Evolutionary conservation across 129 eudicot species (phyloP).

Genomic region (Escallonia rubra): DNA sequence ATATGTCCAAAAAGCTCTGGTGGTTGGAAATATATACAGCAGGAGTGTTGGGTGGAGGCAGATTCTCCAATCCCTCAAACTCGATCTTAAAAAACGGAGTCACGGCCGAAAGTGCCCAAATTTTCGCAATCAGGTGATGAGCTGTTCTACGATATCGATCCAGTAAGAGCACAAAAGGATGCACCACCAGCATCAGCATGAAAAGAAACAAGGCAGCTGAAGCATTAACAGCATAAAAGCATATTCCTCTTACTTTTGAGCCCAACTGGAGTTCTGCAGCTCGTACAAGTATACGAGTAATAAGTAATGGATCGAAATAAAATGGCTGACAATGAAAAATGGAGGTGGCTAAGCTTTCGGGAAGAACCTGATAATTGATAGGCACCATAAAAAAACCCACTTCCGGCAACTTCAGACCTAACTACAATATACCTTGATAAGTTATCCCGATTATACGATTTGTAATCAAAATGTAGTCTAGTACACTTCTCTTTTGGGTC

Average conservation of each 20-base stretch:
- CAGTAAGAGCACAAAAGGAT: conserved; percentile 72
- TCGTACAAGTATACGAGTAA: conserved; percentile 7
- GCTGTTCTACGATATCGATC: conserved; percentile 65
- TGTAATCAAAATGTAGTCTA: conserved; percentile 14
- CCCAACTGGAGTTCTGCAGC: conserved; percentile 46
- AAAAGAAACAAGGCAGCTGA: conserved; percentile 54
- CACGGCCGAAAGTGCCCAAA: conserved; percentile 63
- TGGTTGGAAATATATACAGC: conserved; percentile 93
- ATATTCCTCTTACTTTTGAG: conserved; percentile 70
- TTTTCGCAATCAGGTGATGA: conserved; percentile 60
- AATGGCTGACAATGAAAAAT: neutral
- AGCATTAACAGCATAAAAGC: conserved; percentile 75
- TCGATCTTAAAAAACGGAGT: conserved; percentile 59
- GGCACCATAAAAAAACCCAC: conserved; percentile 57
- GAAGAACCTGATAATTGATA: conserved; percentile 57
- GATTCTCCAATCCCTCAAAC: conserved; percentile 65
- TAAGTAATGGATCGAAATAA: conserved; percentile 1
- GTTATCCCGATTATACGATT: conserved; percentile 22
- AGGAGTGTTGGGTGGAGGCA: conserved; percentile 67
- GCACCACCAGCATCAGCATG: conserved; percentile 66
- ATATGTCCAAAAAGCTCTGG: conserved; percentile 91
- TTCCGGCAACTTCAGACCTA: conserved; percentile 67
- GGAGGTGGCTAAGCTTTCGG: conserved; percentile 1
- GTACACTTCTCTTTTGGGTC: conserved; percentile 18
- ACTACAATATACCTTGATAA: conserved; percentile 41